Evolutionary conservation across 1,284 basidiomycete species (phyloP), one percentile per base, ranked within the genome.

Genomic region (Fomitopsis schrenkii): DNA sequence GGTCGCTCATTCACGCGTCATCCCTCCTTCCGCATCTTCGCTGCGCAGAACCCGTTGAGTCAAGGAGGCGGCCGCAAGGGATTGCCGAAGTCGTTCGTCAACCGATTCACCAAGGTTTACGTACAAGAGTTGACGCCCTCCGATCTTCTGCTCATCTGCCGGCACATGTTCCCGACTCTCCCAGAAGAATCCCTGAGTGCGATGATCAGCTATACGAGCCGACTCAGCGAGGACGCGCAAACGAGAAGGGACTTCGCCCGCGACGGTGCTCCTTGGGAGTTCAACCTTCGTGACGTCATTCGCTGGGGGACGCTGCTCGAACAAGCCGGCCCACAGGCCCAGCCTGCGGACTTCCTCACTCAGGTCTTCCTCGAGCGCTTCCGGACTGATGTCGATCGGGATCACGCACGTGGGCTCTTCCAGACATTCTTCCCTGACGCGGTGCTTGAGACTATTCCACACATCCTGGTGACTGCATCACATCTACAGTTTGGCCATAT

Each of bases 41-140:
- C 97, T 3, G 97, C 97, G 1, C 97, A 99, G 72, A 99, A 99
- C 74, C 97, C 97, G 22, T 79, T 98, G 30, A 89, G 90, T 63
- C 97, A 99, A 80, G 97, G 97, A 44, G 96, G 97, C 59, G 97
- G 97, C 9, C 88, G 97, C 54, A 99, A 99, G 75, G 97, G 97
- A 38, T 83, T 99, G 14, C 97, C 97, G 0, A 97, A 95, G 72
- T 98, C 97, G 0, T 98, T 98, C 77, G 81, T 99, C 58, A 98
- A 99, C 75, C 90, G 97, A 14, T 99, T 99, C 77, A 98, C 95
- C 28, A 97, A 97, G 75, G 97, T 99, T 46, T 95, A 95, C 73
- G 81, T 99, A 57, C 89, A 97, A 67, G 94, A 97, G 70, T 86
- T 99, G 58, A 86, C 88, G 1, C 75, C 88, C 0, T 78, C 84